phyloP scores from a whole-genome alignment of 495 filamentous ascomycete genomes.

The Daldinia concentrica region DNA sequence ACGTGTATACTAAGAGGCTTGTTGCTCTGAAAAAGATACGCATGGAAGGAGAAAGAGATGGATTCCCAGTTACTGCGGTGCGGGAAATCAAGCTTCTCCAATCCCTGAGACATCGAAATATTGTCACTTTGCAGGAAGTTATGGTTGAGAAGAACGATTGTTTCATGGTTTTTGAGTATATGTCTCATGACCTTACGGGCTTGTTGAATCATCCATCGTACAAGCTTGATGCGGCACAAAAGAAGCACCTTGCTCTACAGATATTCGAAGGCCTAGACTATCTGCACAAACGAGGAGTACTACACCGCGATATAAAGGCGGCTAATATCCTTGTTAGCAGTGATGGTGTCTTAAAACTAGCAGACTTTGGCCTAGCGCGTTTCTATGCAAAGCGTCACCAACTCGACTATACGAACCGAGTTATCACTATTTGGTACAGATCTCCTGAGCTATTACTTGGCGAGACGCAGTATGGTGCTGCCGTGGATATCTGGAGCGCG shows the following conservation, averaged over 20 bases:
- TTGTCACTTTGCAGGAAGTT: slow-evolving; percentile 89
- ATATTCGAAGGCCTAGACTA: slow-evolving; percentile 95
- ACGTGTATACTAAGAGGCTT: slow-evolving; percentile 89
- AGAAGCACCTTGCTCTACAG: slow-evolving; percentile 93
- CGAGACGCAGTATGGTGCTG: slow-evolving; percentile 92
- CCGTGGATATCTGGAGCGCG: slow-evolving; percentile 97
- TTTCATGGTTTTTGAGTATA: slow-evolving; percentile 99
- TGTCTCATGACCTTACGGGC: slow-evolving; percentile 82
- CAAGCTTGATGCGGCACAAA: slow-evolving; percentile 83
- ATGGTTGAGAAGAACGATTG: slow-evolving; percentile 99
- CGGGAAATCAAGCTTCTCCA: slow-evolving; percentile 97
- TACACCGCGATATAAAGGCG: slow-evolving; percentile 95
- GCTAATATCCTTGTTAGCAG: slow-evolving; percentile 95
- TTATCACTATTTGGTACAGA: slow-evolving; percentile 98
- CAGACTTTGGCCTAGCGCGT: slow-evolving; percentile 96
- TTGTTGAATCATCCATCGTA: slow-evolving; percentile 93
- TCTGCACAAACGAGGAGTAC: slow-evolving; percentile 89
- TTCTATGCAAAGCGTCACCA: slow-evolving; percentile 94
- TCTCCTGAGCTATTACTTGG: slow-evolving; percentile 92
- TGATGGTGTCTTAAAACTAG: slow-evolving; percentile 86
- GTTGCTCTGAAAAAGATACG: slow-evolving; percentile 90
- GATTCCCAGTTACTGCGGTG: slow-evolving; percentile 96
- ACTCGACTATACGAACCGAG: slow-evolving; percentile 97
- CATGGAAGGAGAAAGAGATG: slow-evolving; percentile 96
- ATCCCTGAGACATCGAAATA: slow-evolving; percentile 88